Evolutionary conservation across 2,329 filamentous ascomycete species (phyloP).

Genomic region (Pseudogymnoascus sp.): DNA sequence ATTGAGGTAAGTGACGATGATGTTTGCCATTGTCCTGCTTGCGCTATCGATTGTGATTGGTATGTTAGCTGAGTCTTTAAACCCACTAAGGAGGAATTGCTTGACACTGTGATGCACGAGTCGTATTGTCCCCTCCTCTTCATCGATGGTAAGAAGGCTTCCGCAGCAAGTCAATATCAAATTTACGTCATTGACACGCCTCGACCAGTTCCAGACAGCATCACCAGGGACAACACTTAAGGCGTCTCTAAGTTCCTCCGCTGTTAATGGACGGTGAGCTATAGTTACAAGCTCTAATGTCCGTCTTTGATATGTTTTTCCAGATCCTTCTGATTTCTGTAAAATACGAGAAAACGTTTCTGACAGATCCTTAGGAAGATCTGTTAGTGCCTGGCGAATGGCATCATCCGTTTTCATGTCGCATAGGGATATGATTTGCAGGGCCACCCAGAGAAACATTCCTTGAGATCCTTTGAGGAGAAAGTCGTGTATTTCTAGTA

Average conservation of each 20-base stretch:
- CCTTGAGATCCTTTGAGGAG: conserved; percentile 26
- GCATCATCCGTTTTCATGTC: conserved; percentile 28
- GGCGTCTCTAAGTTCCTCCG: conserved; percentile 31
- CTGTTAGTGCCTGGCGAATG: conserved; percentile 26
- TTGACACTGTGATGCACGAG: conserved; percentile 31
- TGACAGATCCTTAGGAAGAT: conserved; percentile 27
- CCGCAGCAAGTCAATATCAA: conserved; percentile 26
- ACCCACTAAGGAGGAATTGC: conserved; percentile 25
- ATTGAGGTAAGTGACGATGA: conserved; percentile 26
- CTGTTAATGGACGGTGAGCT: conserved; percentile 26
- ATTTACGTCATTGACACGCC: conserved; percentile 22
- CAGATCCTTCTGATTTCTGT: conserved; percentile 12
- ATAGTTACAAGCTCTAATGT: conserved; percentile 28
- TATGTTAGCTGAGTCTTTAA: conserved; percentile 12
- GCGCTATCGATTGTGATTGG: conserved; percentile 15
- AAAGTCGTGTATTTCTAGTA: conserved; percentile 22
- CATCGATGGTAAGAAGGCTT: conserved; percentile 28
- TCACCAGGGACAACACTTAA: conserved; percentile 30
- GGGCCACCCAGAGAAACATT: conserved; percentile 33
- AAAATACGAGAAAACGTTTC: conserved; percentile 29
- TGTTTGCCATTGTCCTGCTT: conserved; percentile 18
- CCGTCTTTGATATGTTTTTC: conserved; percentile 19
- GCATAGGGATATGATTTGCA: conserved; percentile 31
- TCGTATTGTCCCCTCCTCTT: conserved; percentile 26
- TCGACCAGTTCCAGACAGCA: conserved; percentile 19